These are phyloP conservation scores for Rosellinia necatrix DNA, from an alignment of 2,329 filamentous ascomycete genomes.

Conservation along the genomic window DNA sequence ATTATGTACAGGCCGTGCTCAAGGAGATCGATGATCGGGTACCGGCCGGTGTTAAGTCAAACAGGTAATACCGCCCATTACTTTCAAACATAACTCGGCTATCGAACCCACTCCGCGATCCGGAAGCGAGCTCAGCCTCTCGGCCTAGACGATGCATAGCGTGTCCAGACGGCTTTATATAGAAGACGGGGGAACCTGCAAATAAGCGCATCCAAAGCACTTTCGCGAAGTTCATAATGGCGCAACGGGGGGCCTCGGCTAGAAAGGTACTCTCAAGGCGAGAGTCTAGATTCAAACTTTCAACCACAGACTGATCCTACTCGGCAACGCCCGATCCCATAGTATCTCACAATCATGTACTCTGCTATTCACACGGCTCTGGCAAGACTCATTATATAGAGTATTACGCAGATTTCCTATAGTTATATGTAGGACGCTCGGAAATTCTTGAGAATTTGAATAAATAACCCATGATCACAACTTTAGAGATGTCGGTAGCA, in stretches of 20 bases:
- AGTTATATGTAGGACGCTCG: neutral
- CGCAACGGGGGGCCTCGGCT: neutral
- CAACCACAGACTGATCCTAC: neutral
- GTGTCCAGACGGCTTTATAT: conserved; percentile 9
- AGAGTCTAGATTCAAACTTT: conserved; percentile 11
- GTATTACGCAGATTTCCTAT: neutral
- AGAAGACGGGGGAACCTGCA: neutral
- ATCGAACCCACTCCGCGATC: neutral
- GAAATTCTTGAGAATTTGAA: neutral
- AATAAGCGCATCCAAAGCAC: neutral
- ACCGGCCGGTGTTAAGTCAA: conserved; percentile 28
- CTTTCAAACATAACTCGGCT: neutral
- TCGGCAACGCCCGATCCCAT: neutral
- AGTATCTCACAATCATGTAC: neutral
- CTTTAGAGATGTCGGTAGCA: neutral
- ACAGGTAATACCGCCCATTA: conserved; percentile 18
- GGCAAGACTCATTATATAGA: conserved; percentile 4
- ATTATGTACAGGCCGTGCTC: conserved; percentile 69
- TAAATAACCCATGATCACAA: neutral
- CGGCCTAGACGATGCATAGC: conserved; percentile 1
- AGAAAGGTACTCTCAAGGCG: conserved; percentile 1
- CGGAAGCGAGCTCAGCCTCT: neutral
- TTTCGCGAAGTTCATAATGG: neutral
- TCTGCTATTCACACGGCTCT: neutral
- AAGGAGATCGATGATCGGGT: conserved; percentile 62